Evolutionary conservation across 164 flowering plant genomes (phyloP).

Genomic region (grape (Vitis vinifera)): DNA sequence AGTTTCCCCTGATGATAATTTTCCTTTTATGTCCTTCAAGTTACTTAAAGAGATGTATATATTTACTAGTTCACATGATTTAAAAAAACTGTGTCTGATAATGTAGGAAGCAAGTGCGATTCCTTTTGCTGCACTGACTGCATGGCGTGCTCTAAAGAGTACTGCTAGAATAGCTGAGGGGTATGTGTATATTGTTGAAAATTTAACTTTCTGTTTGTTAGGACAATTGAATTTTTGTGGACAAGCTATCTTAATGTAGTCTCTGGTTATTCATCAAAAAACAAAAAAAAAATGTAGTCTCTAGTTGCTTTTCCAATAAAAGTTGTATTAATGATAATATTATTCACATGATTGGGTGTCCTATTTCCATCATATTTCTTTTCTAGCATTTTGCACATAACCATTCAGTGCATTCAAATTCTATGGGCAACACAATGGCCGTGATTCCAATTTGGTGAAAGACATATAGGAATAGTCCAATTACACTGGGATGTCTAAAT

Average conservation of each 20-base stretch:
- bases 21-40: no score
- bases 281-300: neutral
- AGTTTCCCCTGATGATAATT: no score
- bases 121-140: conserved; percentile 98
- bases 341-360: neutral
- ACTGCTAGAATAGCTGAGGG: conserved; percentile 84
- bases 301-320: neutral
- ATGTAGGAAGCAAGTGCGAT: conserved; percentile 94
- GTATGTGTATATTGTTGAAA: conserved; percentile 40
- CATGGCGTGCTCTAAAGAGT: conserved; percentile 92
- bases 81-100: conserved; percentile 10
- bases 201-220: neutral
- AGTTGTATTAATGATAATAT: neutral
- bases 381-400: neutral
- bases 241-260: neutral
- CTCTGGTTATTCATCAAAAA: no score
- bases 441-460: no score
- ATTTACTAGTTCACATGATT: neutral
- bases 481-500: no score
- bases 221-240: neutral
- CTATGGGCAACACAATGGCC: no score
- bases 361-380: neutral
- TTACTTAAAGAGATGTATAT: no score
- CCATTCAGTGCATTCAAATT: no score
- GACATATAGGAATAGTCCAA: no score